Base-by-base conservation (phyloP, 495 filamentous ascomycete species). In the Aspergillus baeticus region DNA sequence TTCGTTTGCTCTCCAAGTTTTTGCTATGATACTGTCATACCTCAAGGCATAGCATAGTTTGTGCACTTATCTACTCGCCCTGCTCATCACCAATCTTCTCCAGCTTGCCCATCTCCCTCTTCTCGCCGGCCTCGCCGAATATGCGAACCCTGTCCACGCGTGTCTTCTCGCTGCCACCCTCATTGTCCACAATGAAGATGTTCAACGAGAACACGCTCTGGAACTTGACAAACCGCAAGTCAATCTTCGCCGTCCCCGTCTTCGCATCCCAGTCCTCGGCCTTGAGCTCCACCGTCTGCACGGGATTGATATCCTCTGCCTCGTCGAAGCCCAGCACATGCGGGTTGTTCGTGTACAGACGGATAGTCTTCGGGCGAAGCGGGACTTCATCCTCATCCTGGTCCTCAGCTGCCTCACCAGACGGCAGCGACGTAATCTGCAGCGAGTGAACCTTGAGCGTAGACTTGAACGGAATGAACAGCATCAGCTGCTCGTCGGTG, bases 401-500 rank as follows among this genome's bases (percentile, higher is more conserved):
- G 26, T 87, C 86, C 7, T 73, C 72, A 29, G 67, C 46, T 14
- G 18, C 47, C 15, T 50, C 67, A 1, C 67, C 57, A 6, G 86
- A 82, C 2, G 88, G 87, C 17, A 91, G 64, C 14, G 92, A 97
- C 6, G 95, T 98, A 56, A 98, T 80, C 67, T 98, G 82, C 41
- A 98, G 69, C 5, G 91, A 91, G 68, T 96, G 92, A 26, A 97
- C 81, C 78, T 98, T 98, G 55, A 96, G 63, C 44, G 87, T 90
- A 10, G 87, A 84, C 70, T 91, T 86, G 71, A 98, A 96, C 8
- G 94, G 94, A 44, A 96, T 77, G 69, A 87, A 97, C 49, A 98
- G 82, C 86, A 98, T 89, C 56, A 98, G 70, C 79, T 98, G 95
- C 76, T 97, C 91, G 68, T 98, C 94, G n/a, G 92, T 96, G 66